phyloP scores from a whole-genome alignment of 768 basidiomycete genomes.

The Suillus subalutaceus region DNA sequence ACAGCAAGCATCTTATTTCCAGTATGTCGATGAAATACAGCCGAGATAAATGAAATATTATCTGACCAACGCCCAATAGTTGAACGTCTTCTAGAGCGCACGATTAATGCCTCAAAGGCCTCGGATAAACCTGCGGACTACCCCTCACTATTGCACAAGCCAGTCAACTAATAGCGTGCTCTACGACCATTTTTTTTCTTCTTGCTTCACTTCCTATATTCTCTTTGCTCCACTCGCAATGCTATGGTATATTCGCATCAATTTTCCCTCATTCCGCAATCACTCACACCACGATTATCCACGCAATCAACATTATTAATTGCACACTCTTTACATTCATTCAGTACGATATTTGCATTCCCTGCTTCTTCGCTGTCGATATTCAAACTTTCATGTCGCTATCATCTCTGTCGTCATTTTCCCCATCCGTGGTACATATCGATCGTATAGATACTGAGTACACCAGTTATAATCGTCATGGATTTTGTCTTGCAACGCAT shows the following conservation, averaged over 20 bases:
- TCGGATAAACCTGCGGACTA: slow-evolving; percentile 34
- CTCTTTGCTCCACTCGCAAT: slow-evolving; percentile 33
- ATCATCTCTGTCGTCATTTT: slow-evolving; percentile 20
- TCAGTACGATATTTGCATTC: slow-evolving; percentile 30
- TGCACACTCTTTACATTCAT: slow-evolving; percentile 26
- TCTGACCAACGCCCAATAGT: slow-evolving; percentile 41
- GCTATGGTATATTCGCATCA: slow-evolving; percentile 41
- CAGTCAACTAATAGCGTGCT: slow-evolving; percentile 22
- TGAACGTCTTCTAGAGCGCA: slow-evolving; percentile 68
- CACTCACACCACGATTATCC: slow-evolving; percentile 28
- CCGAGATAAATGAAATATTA: slow-evolving; percentile 21
- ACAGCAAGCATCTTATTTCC: slow-evolving; percentile 80
- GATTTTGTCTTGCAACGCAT: slow-evolving; percentile 4
- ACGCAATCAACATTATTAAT: slow-evolving; percentile 42
- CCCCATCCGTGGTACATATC: slow-evolving; percentile 17
- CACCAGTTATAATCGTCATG: slow-evolving; percentile 24
- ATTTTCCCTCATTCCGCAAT: slow-evolving; percentile 32
- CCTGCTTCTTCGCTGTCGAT: slow-evolving; percentile 36
- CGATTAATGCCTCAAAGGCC: slow-evolving; percentile 33
- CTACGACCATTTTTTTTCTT: slow-evolving; percentile 15
- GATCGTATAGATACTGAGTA: slow-evolving; percentile 17
- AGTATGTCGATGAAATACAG: slow-evolving; percentile 50
- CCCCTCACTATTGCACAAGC: slow-evolving; percentile 31
- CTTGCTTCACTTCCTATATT: slow-evolving; percentile 18
- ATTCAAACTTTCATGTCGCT: slow-evolving; percentile 27